These are phyloP conservation scores for Linanthus parryae DNA, from an alignment of 148 eudicot genomes.

Conservation along the genomic window DNA sequence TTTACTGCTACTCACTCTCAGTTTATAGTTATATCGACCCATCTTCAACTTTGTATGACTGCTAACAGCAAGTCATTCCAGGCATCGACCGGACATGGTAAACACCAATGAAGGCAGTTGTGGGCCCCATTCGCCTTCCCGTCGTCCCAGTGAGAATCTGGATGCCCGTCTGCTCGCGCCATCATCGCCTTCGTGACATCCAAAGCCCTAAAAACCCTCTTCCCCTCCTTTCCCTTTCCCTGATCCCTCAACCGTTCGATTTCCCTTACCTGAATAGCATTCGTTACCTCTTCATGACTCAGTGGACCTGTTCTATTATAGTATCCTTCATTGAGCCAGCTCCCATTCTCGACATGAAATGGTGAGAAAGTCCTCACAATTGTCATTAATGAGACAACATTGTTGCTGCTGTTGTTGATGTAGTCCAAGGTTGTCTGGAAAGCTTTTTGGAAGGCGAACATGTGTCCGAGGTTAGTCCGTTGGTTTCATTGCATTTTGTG, in stretches of 20 bases:
- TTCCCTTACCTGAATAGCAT: conserved; percentile 33
- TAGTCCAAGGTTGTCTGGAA: conserved; percentile 34
- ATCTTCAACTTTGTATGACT: no score
- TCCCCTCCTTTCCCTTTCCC: conserved; percentile 23
- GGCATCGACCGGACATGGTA: conserved; percentile 61
- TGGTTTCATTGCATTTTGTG: conserved; percentile 45
- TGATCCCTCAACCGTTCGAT: conserved; percentile 23
- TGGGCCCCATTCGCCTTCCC: conserved; percentile 28
- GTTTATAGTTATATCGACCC: no score
- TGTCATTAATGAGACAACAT: no score
- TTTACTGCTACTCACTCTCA: no score
- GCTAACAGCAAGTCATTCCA: no score
- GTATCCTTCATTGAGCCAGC: conserved; percentile 47
- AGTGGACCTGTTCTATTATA: conserved; percentile 49
- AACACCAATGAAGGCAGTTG: conserved; percentile 86
- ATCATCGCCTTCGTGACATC: conserved; percentile 47
- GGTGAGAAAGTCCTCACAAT: conserved; percentile 64
- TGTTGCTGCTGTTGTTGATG: conserved; percentile 21
- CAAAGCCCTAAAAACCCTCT: conserved; percentile 31
- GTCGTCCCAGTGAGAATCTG: conserved; percentile 38
- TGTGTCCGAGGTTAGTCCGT: conserved; percentile 25
- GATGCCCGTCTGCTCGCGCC: conserved; percentile 48
- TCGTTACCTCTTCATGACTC: conserved; percentile 9
- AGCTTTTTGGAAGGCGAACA: conserved; percentile 30
- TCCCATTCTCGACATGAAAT: conserved; percentile 56